Base-by-base conservation (phyloP, 306 rosid species). In the Pterocarpus santalinus region DNA sequence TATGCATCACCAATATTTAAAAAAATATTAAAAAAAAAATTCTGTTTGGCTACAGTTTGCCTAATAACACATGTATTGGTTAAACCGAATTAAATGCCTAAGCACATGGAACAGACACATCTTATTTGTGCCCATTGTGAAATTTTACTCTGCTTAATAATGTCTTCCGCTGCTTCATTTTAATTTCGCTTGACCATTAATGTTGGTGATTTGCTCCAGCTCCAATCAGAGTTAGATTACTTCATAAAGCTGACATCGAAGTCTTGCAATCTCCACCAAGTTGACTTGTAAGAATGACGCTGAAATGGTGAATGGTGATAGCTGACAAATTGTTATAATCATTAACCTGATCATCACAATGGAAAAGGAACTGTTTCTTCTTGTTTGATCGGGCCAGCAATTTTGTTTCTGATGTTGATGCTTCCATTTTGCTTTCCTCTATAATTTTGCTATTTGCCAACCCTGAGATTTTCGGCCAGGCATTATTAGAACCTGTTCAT, bases 301-400 rank as follows among this genome's bases (percentile, higher is more conserved):
- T 80, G 85, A 65, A 75, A 49, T 69, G 49, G 44, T 47, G 51
- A 82, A 75, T 49, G 76, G 62, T 63, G 73, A 51, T 28, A 41
- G 51, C 78, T 72, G 52, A 70, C 12, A 72, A 80, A 34, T 36
- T 44, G 83, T 76, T 52, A 58, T 46, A 55, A 71, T 72, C 65
- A 60, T 58, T 67, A 70, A 44, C 60, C 80, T 33, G 15, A 46
- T 41, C 56, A 30, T 15, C 81, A 47, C 36, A 81, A 68, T 32
- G 38, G 35, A 34, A 77, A 63, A 65, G 33, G 44, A 72, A 53
- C 46, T 53, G 47, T 13, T 41, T 72, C 34, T 75, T 69, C 38
- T 15, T 51, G 2, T 85, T 73, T 41, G 60, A 33, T 33, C 4
- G 11, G 32, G 30, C 64, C 38, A 22, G 9, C 44, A 69, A 80